A percentile compares a stretch with the other conserved stretches of the same genome.
Conservation (phyloP, 2,329 filamentous ascomycete species). For the Aspergillus aculeatus region DNA sequence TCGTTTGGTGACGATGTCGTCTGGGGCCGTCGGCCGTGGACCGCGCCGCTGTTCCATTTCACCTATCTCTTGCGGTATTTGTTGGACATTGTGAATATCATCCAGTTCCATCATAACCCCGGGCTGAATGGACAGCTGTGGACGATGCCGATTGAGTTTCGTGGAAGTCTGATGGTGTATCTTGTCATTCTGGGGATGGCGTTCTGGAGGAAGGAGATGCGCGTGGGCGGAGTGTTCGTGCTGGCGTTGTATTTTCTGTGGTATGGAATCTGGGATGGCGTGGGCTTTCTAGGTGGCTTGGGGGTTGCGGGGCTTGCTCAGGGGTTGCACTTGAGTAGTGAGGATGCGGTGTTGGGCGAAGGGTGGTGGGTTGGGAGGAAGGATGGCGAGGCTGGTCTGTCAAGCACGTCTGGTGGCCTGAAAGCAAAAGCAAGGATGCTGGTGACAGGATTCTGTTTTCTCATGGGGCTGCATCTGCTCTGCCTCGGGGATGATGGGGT, state of each 20-base stretch:
- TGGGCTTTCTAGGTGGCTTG: not conserved
- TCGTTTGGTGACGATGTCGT: conserved; percentile 19
- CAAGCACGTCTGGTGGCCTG: not conserved
- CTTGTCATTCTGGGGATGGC: conserved; percentile 2
- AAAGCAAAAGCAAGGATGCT: not conserved
- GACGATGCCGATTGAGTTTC: conserved; percentile 28
- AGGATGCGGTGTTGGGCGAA: not conserved
- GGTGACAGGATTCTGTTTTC: not conserved
- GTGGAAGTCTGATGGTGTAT: conserved; percentile 25
- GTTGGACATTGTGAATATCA: conserved; percentile 19
- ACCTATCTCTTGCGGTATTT: conserved; percentile 20
- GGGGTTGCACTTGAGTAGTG: not conserved
- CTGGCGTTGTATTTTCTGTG: not conserved
- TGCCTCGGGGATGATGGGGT: not conserved
- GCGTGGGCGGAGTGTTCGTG: not conserved
- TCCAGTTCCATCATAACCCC: conserved; percentile 11
- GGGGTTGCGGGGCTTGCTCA: not conserved
- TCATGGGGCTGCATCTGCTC: not conserved
- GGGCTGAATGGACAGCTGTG: conserved; percentile 25
- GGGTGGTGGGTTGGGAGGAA: not conserved
- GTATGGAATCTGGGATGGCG: not conserved
- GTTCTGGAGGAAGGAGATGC: not conserved
- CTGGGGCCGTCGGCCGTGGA: conserved; percentile 18
- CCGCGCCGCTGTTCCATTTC: conserved; percentile 19
- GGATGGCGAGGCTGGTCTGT: not conserved